phyloP scores from a whole-genome alignment of 176 grass and related monocot genomes.

The Lolium perenne region DNA sequence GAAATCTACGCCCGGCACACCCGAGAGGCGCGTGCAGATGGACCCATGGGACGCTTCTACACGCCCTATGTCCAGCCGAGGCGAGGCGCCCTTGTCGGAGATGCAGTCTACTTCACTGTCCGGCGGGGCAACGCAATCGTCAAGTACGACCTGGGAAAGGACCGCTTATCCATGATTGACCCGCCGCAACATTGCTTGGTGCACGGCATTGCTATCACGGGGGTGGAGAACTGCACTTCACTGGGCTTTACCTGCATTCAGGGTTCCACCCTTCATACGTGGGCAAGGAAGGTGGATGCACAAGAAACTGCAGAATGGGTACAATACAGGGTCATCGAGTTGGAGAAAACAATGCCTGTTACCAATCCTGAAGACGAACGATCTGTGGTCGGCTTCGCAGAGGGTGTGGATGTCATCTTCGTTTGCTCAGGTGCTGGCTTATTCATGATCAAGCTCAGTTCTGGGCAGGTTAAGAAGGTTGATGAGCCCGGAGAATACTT shows the following conservation, averaged over 20 bases:
- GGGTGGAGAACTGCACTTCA: neutral
- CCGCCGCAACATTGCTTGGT: neutral
- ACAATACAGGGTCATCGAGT: neutral
- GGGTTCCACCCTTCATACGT: neutral
- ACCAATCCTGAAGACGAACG: no score
- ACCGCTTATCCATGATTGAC: neutral
- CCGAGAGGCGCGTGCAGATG: neutral
- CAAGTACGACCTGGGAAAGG: neutral
- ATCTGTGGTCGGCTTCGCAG: neutral
- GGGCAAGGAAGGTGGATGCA: neutral
- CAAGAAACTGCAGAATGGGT: neutral
- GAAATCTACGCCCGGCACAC: neutral
- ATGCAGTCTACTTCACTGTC: neutral
- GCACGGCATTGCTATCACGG: neutral
- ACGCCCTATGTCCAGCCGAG: neutral
- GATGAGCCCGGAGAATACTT: neutral
- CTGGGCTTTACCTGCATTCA: neutral
- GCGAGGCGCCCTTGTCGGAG: neutral
- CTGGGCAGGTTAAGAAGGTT: neutral
- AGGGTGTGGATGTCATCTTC: neutral
- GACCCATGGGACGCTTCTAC: neutral
- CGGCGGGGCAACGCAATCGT: neutral
- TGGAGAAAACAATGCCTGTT: no score
- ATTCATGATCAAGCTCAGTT: neutral
- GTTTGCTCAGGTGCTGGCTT: neutral